phyloP scores from a whole-genome alignment of 495 filamentous ascomycete genomes.

The Bryoglossum gracile region DNA sequence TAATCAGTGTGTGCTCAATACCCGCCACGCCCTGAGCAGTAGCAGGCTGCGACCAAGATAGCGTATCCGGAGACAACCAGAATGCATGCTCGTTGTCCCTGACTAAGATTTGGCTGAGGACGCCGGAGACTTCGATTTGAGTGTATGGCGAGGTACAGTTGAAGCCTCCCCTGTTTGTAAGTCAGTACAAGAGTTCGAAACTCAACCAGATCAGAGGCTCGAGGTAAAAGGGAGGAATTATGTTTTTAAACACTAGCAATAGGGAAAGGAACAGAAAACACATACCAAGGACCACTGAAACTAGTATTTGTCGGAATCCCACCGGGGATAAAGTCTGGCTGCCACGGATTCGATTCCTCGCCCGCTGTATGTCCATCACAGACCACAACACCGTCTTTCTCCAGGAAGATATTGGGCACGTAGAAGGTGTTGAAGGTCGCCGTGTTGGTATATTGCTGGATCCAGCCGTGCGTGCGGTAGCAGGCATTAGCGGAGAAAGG shows the following conservation, averaged over 20 bases:
- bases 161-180: no score
- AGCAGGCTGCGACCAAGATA: not conserved
- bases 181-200: no score
- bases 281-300: slow-evolving; percentile 7
- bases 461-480: slow-evolving; percentile 3
- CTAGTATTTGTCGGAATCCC: slow-evolving; percentile 4
- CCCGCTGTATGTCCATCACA: slow-evolving; percentile 1
- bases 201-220: no score
- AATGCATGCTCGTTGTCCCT: slow-evolving; percentile 1
- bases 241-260: no score
- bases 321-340: not conserved
- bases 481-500: no score
- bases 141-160: not conserved
- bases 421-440: not conserved
- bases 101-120: not conserved
- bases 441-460: slow-evolving; percentile 6
- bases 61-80: not conserved
- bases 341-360: not conserved
- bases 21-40: not conserved
- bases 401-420: slow-evolving; percentile 1
- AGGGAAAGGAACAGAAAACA: no score
- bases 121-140: slow-evolving; percentile 1
- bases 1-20: not conserved
- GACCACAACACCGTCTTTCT: not conserved
- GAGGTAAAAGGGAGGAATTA: no score